Base-by-base conservation (phyloP, 768 basidiomycete genomes). In the Amyloporia xantha region DNA sequence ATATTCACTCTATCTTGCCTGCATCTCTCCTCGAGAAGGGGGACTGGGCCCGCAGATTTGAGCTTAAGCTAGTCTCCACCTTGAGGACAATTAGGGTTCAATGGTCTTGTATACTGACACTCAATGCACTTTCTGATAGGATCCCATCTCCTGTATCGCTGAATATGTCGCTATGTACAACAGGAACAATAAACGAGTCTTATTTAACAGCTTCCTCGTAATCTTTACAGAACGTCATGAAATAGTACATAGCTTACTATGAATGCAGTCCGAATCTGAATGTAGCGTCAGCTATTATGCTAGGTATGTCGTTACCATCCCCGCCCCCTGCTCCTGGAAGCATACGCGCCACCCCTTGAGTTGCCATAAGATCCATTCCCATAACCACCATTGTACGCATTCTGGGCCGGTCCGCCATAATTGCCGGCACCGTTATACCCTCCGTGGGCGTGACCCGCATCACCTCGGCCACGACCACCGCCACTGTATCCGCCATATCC, bases 1-100 rank as follows among this genome's bases (percentile, higher is more conserved):
- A 47, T 90, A 86, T 60, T 58, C 77, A 2, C 63, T 90, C 30
- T 88, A 81, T 60, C 57, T 89, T 24, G 41, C 49, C 5, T 50
- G 49, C 27, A 50, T 41, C 5, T 44, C 59, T 37, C 48, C 48
- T 4, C 54, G 59, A 28, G 59, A 60, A 17, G 58, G 58, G 7
- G 44, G 49, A 19, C 21, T 54, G 30, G 54, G 43, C 1, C 54
- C 51, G 12, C 54, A 53, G 19, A 50, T 53, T 35, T 53, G 35
- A 48, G 20, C 2, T 19, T n/a, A 21, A n/a, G n/a, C n/a, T n/a
- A n/a, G n/a, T n/a, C n/a, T n/a, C n/a, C n/a, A n/a, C 11, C 9
- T 38, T 44, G 33, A 15, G n/a, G n/a, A n/a, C n/a, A n/a, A n/a
- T 19, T 26, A 48, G 30, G 10, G 9, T n/a, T 35, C 33, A 35